Base-by-base conservation (phyloP, 164 flowering plant species). In the Tetracentron sinense region DNA sequence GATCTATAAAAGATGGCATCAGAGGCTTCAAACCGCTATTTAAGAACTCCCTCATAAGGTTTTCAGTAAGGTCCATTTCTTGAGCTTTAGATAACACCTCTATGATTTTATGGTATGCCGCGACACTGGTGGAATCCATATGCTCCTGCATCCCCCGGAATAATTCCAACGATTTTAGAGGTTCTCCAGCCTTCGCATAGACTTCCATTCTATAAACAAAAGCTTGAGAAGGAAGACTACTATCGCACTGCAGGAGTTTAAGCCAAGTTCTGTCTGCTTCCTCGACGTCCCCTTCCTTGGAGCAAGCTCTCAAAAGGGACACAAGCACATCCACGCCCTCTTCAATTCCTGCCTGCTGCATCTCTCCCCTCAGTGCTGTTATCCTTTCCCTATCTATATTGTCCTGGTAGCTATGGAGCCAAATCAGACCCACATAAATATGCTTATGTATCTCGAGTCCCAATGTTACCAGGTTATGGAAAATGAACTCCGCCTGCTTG, bases 361-460 rank as follows among this genome's bases (percentile, higher is more conserved):
- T 89, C 54, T 84, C 91, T 48, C 65, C 58, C 56, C 87, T 81
- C 27, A 92, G 60, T 30, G 68, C 73, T 16, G 44, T 61, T 62
- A 92, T 78, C 71, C 97, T 78, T 60, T 83, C 83, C 69, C 67
- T 84, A 71, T 95, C 94, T 28, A 95, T 51, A 6, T 54, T 63
- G 30, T 92, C 94, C 72, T 92, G 97, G 74, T 89, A 84, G 64
- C 99, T 92, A 58, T 88, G 97, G 29, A 95, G 81, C 97, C 96
- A 89, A 65, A 95, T 82, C 55, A 95, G 79, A 30, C 99, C 97
- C 19, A 81, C 79, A 72, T 80, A 85, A 15, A 95, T 73, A 76
- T 88, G 90, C 68, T 82, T 83, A 30, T 83, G 93, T 64, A 92
- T 71, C 69, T 89, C 87, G 17, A 88, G 78, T 54, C 84, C 86